Conservation (phyloP, 2,329 filamentous ascomycete genomes). For the Zasmidium cellare region DNA sequence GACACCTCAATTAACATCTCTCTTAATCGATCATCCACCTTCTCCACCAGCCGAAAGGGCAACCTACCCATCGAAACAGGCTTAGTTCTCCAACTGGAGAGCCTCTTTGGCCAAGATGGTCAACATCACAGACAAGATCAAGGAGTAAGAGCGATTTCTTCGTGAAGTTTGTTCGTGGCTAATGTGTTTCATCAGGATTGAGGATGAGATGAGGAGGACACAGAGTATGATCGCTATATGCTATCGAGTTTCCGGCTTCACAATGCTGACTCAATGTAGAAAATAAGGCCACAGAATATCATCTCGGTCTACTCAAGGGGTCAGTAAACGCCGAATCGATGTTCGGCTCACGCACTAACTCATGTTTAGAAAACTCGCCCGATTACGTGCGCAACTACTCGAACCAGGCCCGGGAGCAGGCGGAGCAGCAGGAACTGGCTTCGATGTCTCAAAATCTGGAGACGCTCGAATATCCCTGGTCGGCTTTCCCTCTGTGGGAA, state of each 20-base stretch:
- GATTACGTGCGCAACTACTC: constrained; percentile 88
- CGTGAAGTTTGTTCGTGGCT: constrained; percentile 10
- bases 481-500: constrained; percentile 97
- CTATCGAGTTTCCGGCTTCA: constrained; percentile 2
- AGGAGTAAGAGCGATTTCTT: constrained; percentile 68
- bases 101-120: constrained; percentile 67
- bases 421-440: constrained; percentile 75
- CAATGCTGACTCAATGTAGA: constrained; percentile 59
- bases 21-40: too few species aligned
- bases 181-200: constrained; percentile 66
- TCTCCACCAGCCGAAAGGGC: too few species aligned
- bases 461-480: constrained; percentile 96
- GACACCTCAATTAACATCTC: background rate
- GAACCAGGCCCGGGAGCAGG: constrained; percentile 82
- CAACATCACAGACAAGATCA: constrained; percentile 99
- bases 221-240: constrained; percentile 79
- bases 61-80: background rate
- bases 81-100: constrained; percentile 4
- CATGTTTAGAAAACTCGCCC: constrained; percentile 78
- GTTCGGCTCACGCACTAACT: background rate
- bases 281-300: constrained; percentile 99
- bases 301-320: constrained; percentile 97
- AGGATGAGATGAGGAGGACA: constrained; percentile 98
- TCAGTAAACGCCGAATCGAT: constrained; percentile 43
- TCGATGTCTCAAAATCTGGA: constrained; percentile 88